Conservation (phyloP, 371 early-diverging fungal species). For the Mortierella sp. region DNA sequence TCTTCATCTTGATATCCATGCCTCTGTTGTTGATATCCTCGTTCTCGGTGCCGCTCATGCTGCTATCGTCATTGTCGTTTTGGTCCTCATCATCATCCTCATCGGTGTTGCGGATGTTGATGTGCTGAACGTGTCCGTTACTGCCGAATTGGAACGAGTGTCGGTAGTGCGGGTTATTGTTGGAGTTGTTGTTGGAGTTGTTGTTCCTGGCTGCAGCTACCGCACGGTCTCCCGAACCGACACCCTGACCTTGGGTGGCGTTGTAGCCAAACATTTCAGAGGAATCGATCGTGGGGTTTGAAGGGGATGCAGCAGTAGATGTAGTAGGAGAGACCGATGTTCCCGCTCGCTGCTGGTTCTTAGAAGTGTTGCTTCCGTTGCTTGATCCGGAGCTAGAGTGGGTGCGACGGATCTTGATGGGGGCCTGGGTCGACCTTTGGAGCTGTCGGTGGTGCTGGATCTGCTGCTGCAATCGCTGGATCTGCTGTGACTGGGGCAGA, state of each 20-base stretch:
- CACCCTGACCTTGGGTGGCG: neutral
- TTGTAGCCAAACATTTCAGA: constrained; percentile 3
- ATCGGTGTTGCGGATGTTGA: constrained; percentile 35
- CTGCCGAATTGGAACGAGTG: constrained; percentile 17
- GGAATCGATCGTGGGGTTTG: neutral
- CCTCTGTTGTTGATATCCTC: constrained; percentile 23
- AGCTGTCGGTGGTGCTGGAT: constrained; percentile 49
- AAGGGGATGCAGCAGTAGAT: neutral
- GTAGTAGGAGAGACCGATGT: neutral
- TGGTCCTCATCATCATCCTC: constrained; percentile 21
- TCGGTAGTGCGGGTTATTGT: constrained; percentile 7
- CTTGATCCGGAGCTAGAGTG: constrained; percentile 3
- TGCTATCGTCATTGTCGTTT: constrained; percentile 30
- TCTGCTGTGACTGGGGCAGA: constrained; percentile 45
- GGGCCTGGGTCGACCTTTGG: constrained; percentile 30
- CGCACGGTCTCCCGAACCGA: constrained; percentile 5
- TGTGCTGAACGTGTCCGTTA: constrained; percentile 26
- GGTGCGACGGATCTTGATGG: constrained; percentile 6
- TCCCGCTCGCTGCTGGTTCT: neutral
- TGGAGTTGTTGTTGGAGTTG: too few relatives aligned
- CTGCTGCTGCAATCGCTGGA: constrained; percentile 47
- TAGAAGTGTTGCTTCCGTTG: neutral
- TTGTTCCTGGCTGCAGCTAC: constrained; percentile 10
- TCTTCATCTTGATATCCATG: constrained; percentile 32
- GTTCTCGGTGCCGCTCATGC: constrained; percentile 26